Evolutionary conservation across 768 basidiomycete species (phyloP).

Genomic region (Pleurotus ostreatus): DNA sequence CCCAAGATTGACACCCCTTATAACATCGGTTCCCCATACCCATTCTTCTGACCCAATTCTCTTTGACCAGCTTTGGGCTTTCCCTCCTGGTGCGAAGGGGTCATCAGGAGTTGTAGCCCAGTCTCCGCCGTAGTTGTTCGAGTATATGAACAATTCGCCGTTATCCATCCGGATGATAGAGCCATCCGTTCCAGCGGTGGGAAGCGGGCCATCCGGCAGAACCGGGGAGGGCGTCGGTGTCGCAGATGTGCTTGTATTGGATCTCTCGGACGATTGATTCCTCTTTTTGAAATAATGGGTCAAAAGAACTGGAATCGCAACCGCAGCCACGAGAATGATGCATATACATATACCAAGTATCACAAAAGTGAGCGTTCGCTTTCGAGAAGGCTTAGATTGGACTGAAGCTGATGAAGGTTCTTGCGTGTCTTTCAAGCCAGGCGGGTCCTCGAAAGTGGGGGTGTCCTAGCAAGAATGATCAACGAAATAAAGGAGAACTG

Average conservation of each 20-base stretch:
- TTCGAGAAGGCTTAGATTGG: no score
- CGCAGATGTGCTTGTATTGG: constrained; percentile 13
- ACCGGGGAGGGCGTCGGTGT: constrained; percentile 9
- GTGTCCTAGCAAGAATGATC: background rate
- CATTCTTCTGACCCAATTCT: constrained; percentile 69
- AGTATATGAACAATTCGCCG: constrained; percentile 76
- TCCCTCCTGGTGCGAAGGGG: constrained; percentile 72
- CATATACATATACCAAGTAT: constrained; percentile 22
- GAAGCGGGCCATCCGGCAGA: constrained; percentile 11
- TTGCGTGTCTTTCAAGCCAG: background rate
- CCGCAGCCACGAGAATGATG: constrained; percentile 32
- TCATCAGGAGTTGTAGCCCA: constrained; percentile 73
- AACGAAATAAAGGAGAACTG: background rate
- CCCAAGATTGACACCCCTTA: constrained; percentile 58
- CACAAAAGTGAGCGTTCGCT: no score
- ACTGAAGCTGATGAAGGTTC: background rate
- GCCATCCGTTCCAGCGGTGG: constrained; percentile 59
- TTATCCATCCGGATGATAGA: constrained; percentile 66
- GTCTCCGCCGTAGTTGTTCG: constrained; percentile 73
- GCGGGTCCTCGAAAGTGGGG: background rate
- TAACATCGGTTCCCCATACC: constrained; percentile 63
- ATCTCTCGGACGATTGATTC: constrained; percentile 12
- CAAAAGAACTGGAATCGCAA: constrained; percentile 33
- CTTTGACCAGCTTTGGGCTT: constrained; percentile 76
- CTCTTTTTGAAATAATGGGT: constrained; percentile 15